Conservation (phyloP, 1,284 basidiomycete species). For the Xerocomus minutiporus region DNA sequence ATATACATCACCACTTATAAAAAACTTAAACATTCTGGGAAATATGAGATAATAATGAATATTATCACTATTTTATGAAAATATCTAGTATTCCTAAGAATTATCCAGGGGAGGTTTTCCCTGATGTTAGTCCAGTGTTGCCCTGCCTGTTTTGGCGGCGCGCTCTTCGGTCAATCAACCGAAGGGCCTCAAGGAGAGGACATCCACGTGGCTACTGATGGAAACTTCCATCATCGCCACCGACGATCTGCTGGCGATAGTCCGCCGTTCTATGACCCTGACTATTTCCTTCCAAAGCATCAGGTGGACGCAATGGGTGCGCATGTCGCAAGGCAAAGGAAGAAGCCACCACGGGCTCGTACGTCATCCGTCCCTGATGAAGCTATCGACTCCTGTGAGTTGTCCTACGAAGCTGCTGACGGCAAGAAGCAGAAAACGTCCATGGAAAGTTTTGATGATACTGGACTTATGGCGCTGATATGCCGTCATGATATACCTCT, state of each 20-base stretch:
- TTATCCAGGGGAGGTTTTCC: no score
- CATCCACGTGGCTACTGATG: slow-evolving; percentile 2
- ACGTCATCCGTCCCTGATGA: neutral
- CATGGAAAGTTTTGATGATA: no score
- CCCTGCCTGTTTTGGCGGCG: slow-evolving; percentile 2
- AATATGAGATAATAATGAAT: no score
- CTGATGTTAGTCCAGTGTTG: slow-evolving; percentile 10
- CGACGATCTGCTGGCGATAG: neutral
- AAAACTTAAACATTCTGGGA: no score
- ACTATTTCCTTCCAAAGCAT: neutral
- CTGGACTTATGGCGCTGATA: neutral
- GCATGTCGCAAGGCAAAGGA: neutral
- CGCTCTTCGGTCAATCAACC: neutral
- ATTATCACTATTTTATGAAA: no score
- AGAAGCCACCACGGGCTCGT: neutral
- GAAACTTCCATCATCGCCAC: slow-evolving; percentile 8
- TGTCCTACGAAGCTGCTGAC: neutral
- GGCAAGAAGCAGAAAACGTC: neutral
- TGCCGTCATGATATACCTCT: neutral
- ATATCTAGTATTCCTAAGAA: no score
- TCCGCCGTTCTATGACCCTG: neutral
- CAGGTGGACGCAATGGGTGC: neutral
- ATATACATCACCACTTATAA: no score
- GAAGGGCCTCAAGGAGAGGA: neutral
- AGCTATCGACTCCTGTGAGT: neutral